phyloP scores from a whole-genome alignment of 2,329 filamentous ascomycete genomes.

The Aspergillus unguis region DNA sequence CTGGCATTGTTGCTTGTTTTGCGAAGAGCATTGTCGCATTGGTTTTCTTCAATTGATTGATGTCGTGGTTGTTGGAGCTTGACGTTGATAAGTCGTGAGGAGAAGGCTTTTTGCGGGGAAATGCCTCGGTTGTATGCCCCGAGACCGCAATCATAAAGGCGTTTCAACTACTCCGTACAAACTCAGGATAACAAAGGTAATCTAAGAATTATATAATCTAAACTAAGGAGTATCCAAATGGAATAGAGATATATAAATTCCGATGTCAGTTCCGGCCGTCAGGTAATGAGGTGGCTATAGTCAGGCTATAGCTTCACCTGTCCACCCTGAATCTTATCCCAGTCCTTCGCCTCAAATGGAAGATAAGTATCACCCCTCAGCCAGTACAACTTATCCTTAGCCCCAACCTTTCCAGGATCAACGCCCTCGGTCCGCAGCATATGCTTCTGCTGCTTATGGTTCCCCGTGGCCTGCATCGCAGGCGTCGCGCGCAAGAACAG shows the following conservation, averaged over 20 bases:
- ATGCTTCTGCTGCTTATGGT: conserved; percentile 86
- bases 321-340: conserved; percentile 64
- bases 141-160: conserved; percentile 10
- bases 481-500: conserved; percentile 69
- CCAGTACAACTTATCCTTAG: conserved; percentile 60
- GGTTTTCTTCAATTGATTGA: neutral
- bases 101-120: neutral
- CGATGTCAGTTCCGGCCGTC: no score
- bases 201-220: no score
- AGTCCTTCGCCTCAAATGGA: conserved; percentile 64
- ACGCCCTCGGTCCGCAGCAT: conserved; percentile 69
- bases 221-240: no score
- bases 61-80: neutral
- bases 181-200: no score
- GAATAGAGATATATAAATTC: no score
- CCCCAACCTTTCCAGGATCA: conserved; percentile 50
- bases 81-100: neutral
- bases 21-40: conserved; percentile 9
- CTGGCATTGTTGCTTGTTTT: neutral
- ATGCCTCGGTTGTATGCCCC: conserved; percentile 8
- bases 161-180: neutral
- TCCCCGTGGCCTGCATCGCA: conserved; percentile 69
- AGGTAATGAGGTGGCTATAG: no score
- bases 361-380: conserved; percentile 64
- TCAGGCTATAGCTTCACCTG: conserved; percentile 62